Evolutionary conservation across 2,329 filamentous ascomycete genomes (phyloP).

Genomic region (Nectriaceae sp.): DNA sequence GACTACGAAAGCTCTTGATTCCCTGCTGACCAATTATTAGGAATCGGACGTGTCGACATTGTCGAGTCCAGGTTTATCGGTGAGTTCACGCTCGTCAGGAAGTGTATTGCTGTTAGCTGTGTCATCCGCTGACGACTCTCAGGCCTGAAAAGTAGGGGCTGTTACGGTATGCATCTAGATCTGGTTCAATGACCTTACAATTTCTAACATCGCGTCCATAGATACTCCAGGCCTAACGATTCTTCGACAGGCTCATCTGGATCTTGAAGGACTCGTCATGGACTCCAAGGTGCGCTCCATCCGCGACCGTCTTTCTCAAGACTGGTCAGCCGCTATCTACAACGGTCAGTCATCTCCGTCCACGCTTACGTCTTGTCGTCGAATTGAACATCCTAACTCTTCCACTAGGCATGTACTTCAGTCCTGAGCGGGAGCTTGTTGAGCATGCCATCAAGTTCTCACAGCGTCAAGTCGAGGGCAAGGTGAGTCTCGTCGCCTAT

Average conservation of each 20-base stretch:
- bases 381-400: constrained; percentile 30
- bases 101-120: constrained; percentile 4
- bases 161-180: constrained; percentile 11
- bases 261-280: constrained; percentile 59
- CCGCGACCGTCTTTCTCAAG: constrained; percentile 57
- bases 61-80: constrained; percentile 19
- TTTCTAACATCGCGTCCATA: constrained; percentile 3
- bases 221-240: constrained; percentile 1
- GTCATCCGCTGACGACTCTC: constrained; percentile 7
- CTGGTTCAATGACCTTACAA: neutral
- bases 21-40: constrained; percentile 5
- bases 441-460: constrained; percentile 62
- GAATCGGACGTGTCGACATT: constrained; percentile 23
- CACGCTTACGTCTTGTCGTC: constrained; percentile 6
- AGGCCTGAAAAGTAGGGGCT: constrained; percentile 22
- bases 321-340: constrained; percentile 37
- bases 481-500: constrained; percentile 31
- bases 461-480: constrained; percentile 52
- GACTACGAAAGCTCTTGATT: neutral
- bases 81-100: constrained; percentile 3
- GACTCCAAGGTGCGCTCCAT: constrained; percentile 55
- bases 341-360: constrained; percentile 6
- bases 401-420: constrained; percentile 51
- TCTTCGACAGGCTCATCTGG: constrained; percentile 27
- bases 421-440: constrained; percentile 53